Evolutionary conservation across 257 asterid genomes (phyloP).

Genomic region (Solanum sejunctum): DNA sequence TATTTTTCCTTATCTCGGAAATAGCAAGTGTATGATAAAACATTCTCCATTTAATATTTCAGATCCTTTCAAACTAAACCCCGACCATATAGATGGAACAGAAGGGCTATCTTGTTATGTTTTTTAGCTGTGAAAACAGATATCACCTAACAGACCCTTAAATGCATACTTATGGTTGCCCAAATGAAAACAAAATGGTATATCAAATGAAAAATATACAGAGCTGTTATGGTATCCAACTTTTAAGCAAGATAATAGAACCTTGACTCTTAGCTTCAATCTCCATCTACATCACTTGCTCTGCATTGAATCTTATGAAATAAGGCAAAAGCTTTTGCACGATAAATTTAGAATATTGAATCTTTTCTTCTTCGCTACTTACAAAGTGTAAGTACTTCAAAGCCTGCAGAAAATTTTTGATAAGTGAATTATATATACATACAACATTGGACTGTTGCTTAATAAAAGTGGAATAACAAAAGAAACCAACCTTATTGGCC

Average conservation of each 20-base stretch:
- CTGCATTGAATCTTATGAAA: constrained; percentile 37
- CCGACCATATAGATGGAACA: background rate
- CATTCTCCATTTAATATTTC: background rate
- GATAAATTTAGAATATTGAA: constrained; percentile 40
- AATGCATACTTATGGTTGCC: too few species aligned
- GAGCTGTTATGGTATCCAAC: background rate
- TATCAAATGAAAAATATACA: background rate
- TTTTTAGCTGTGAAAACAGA: background rate
- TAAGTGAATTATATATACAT: background rate
- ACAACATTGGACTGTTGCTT: background rate
- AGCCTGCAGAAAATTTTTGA: background rate
- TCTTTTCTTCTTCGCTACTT: constrained; percentile 22
- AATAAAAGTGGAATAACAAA: background rate
- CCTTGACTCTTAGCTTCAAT: constrained; percentile 66
- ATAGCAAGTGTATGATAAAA: background rate
- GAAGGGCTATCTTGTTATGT: background rate
- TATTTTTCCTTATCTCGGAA: background rate
- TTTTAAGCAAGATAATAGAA: background rate
- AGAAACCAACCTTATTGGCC: constrained; percentile 34
- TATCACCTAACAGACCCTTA: too few species aligned
- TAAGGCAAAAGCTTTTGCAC: constrained; percentile 58
- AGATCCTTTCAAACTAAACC: background rate
- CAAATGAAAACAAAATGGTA: background rate
- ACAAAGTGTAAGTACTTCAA: constrained; percentile 17
- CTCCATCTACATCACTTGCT: constrained; percentile 54